Conservation (phyloP, 2,329 filamentous ascomycete genomes). For the Penicillium sp. region DNA sequence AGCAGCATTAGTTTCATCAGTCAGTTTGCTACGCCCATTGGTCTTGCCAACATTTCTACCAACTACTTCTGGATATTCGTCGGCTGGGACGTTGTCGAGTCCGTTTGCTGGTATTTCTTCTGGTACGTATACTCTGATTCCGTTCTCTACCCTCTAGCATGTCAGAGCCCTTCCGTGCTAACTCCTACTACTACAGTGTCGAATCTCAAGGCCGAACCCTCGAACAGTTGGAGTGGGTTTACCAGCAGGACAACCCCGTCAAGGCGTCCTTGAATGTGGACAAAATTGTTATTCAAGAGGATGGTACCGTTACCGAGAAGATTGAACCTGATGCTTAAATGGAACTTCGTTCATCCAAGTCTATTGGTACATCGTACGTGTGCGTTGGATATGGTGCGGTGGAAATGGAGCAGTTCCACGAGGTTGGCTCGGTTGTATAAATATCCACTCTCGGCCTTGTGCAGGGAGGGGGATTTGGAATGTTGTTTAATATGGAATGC, state of each 20-base stretch:
- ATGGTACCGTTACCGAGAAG: constrained; percentile 49
- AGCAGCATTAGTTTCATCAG: constrained; percentile 50
- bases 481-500: background rate
- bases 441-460: background rate
- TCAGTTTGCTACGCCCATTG: constrained; percentile 49
- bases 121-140: constrained; percentile 34
- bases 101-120: constrained; percentile 47
- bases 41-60: constrained; percentile 42
- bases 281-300: constrained; percentile 47
- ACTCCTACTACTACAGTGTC: constrained; percentile 35
- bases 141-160: background rate
- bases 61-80: constrained; percentile 48
- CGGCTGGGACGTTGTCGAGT: constrained; percentile 48
- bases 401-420: background rate
- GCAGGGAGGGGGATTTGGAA: background rate
- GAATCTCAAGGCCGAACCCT: constrained; percentile 52
- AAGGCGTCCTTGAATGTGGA: constrained; percentile 50
- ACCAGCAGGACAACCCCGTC: constrained; percentile 50
- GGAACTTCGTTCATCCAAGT: background rate
- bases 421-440: background rate
- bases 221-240: constrained; percentile 52
- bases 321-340: constrained; percentile 29
- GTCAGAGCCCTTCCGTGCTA: background rate
- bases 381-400: background rate
- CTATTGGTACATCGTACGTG: background rate